phyloP scores from a whole-genome alignment of 2,329 filamentous ascomycete species.

The Hypoxylon sp. region DNA sequence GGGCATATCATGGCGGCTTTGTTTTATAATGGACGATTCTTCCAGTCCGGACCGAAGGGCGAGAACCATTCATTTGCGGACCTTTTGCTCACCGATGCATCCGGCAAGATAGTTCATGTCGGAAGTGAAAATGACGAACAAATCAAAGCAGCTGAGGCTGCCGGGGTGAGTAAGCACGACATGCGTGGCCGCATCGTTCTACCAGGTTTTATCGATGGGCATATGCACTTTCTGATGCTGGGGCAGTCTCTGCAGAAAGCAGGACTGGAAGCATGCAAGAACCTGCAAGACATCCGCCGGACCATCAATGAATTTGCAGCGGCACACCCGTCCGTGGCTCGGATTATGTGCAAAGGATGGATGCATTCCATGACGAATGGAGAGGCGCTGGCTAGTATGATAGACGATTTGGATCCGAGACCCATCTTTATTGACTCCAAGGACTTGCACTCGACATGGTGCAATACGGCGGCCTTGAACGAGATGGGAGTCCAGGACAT shows the following conservation, averaged over 20 bases:
- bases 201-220: constrained; percentile 70
- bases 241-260: constrained; percentile 69
- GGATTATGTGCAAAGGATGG: constrained; percentile 68
- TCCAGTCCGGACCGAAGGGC: constrained; percentile 60
- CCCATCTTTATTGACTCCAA: constrained; percentile 71
- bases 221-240: constrained; percentile 70
- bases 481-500: constrained; percentile 65
- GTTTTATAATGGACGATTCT: constrained; percentile 71
- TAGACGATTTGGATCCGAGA: constrained; percentile 66
- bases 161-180: constrained; percentile 52
- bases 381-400: constrained; percentile 63
- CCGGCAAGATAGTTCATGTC: constrained; percentile 56
- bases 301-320: constrained; percentile 62
- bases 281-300: constrained; percentile 64
- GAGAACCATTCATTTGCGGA: constrained; percentile 55
- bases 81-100: constrained; percentile 56
- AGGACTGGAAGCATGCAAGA: constrained; percentile 62
- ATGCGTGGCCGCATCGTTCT: constrained; percentile 61
- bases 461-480: constrained; percentile 65
- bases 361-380: constrained; percentile 69
- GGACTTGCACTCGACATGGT: constrained; percentile 71
- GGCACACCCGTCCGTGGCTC: constrained; percentile 60
- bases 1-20: constrained; percentile 63
- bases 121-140: constrained; percentile 54
- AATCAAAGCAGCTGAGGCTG: constrained; percentile 50